phyloP scores from a whole-genome alignment of 345 rosid species.

The Cardiospermum halicacabum region DNA sequence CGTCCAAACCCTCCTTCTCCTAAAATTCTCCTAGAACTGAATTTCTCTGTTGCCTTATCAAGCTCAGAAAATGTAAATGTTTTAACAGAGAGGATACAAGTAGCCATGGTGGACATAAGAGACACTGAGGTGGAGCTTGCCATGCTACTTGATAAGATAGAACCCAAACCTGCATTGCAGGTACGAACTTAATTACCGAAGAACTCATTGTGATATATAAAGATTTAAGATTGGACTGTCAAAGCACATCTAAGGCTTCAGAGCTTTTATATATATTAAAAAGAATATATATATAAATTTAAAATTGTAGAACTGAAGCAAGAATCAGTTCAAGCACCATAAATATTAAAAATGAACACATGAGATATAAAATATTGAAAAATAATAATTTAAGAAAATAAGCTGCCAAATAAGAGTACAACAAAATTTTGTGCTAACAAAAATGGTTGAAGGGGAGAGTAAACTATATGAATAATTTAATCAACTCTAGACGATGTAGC shows the following conservation, averaged over 20 bases:
- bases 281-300: too few relatives aligned
- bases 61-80: slow-evolving; percentile 67
- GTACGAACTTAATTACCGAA: slow-evolving; percentile 4
- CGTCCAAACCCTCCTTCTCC: slow-evolving; percentile 99
- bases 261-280: neutral
- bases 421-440: neutral
- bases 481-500: neutral
- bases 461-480: neutral
- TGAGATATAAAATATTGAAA: neutral
- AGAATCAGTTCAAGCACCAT: slow-evolving; percentile 5
- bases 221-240: neutral
- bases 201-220: neutral
- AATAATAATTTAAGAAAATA: neutral
- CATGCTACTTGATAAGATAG: slow-evolving; percentile 57
- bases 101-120: slow-evolving; percentile 72
- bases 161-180: slow-evolving; percentile 50
- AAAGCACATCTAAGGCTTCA: neutral
- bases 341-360: neutral
- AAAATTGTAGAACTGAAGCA: neutral
- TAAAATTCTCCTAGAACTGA: slow-evolving; percentile 76
- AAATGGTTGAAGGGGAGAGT: neutral
- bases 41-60: slow-evolving; percentile 84
- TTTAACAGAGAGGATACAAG: slow-evolving; percentile 77
- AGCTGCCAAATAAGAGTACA: neutral
- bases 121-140: slow-evolving; percentile 80